These are phyloP conservation scores for Coleophoma eucalyptorum DNA, from an alignment of 2,329 filamentous ascomycete species.

Conservation along the genomic window DNA sequence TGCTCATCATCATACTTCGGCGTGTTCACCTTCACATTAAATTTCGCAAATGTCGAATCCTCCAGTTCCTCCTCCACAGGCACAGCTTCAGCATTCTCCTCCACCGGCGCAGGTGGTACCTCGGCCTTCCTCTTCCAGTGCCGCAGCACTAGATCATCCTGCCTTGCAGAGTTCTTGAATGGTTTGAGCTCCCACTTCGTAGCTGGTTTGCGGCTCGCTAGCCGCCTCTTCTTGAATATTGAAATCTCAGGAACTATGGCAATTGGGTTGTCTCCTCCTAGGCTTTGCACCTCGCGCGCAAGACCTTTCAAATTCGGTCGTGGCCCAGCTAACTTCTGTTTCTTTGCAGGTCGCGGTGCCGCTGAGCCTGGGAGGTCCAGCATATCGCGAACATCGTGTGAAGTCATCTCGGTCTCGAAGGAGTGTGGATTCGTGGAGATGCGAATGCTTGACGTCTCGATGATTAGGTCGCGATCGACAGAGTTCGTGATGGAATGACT, in stretches of 20 bases:
- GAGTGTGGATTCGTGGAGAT: not conserved
- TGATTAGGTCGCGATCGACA: not conserved
- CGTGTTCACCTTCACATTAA: constrained; percentile 75
- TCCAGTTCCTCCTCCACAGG: constrained; percentile 37
- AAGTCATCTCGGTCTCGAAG: constrained; percentile 51
- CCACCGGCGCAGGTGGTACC: constrained; percentile 32
- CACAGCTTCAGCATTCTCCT: constrained; percentile 33
- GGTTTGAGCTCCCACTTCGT: constrained; percentile 62
- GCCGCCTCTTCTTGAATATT: constrained; percentile 55
- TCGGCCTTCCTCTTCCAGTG: constrained; percentile 75
- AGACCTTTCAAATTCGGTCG: constrained; percentile 59
- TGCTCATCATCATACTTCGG: constrained; percentile 84
- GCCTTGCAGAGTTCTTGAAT: constrained; percentile 76
- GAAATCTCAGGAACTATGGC: constrained; percentile 59
- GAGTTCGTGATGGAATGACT: not conserved
- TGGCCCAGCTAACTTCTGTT: constrained; percentile 64
- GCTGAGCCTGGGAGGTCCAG: constrained; percentile 71
- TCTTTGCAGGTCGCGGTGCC: constrained; percentile 62
- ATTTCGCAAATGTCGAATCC: constrained; percentile 75
- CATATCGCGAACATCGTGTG: constrained; percentile 82
- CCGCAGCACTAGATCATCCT: constrained; percentile 65
- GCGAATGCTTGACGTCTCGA: no score
- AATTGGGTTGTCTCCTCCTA: constrained; percentile 64
- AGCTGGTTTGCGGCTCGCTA: constrained; percentile 51
- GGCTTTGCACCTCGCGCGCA: constrained; percentile 61